phyloP scores from a whole-genome alignment of 2,329 filamentous ascomycete species.

The Penicillium sp. region DNA sequence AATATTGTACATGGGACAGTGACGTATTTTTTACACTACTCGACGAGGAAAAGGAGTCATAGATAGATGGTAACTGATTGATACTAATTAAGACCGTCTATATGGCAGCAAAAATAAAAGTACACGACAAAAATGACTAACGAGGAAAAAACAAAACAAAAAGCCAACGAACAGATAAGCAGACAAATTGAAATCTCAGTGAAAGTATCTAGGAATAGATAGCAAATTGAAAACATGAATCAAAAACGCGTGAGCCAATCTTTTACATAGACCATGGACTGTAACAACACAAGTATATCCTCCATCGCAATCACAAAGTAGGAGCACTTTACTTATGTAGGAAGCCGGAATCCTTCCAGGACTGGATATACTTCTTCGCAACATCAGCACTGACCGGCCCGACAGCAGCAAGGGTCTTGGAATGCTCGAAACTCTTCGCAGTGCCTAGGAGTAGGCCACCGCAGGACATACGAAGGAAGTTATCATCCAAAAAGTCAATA shows the following conservation, averaged over 20 bases:
- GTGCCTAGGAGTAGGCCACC: constrained; percentile 42
- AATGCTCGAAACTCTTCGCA: constrained; percentile 32
- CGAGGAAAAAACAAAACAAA: background rate
- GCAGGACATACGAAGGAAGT: constrained; percentile 45
- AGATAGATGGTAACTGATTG: no score
- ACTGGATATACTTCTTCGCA: constrained; percentile 29
- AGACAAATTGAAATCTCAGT: background rate
- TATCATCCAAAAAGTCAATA: constrained; percentile 28
- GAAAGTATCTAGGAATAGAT: background rate
- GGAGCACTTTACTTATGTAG: constrained; percentile 1
- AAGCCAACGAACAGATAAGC: background rate
- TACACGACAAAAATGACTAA: background rate
- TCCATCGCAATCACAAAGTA: background rate
- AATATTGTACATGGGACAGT: no score
- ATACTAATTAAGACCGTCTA: no score
- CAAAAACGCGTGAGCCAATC: background rate
- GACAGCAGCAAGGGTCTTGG: constrained; percentile 27
- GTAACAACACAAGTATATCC: no score
- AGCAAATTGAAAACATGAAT: background rate
- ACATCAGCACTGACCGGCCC: constrained; percentile 33
- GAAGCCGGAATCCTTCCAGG: constrained; percentile 33
- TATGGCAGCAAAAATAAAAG: no score
- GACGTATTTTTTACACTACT: no score
- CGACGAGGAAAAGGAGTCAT: no score
- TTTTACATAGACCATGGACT: background rate